Evolutionary conservation across 2,329 filamentous ascomycete species (phyloP), one percentile per base, ranked within the genome.

Genomic region (Blumeriella jaapii): DNA sequence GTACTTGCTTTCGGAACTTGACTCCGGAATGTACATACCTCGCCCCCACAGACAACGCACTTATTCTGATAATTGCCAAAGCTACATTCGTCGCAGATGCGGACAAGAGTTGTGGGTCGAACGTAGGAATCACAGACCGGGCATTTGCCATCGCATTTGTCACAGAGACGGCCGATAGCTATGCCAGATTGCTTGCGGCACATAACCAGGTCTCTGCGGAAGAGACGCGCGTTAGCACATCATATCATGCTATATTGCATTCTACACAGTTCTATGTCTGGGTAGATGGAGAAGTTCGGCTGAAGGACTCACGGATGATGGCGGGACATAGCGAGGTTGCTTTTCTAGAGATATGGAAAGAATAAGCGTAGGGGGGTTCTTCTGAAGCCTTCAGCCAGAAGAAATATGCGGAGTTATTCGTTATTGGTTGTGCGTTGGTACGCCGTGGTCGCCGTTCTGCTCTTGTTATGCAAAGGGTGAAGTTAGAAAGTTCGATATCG

Each of bases 31-130:
- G 7, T 16, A 40, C 39, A 35, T 44, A 49, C 48, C 52, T 96
- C 91, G 52, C 91, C 91, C 59, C 91, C 91, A 62, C 91, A 98
- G 27, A 98, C 91, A 50, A 98, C 86, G 59, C 91, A 98, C 63
- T 98, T 98, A 68, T 98, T 98, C 66, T 96, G 91, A 68, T 95
- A 98, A 71, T 98, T 98, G 57, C 91, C 91, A 61, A 98, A 98
- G 59, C 83, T 87, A 70, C 91, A 98, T 65, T 98, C 91, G 67
- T 98, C 91, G 69, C 91, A 98, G 66, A 98, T 96, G 55, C 89
- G 85, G 42, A 93, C 91, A 38, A 96, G 79, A 6, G 91, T 96
- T 17, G 91, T 98, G 9, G 91, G 91, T 11, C 91, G 87, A 46
- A 98, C 91, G 72, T 98, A 98, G 42, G 84, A 93, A 61, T 98